Conservation (phyloP, 2,329 filamentous ascomycete species). For the Bipolaris sorokiniana region DNA sequence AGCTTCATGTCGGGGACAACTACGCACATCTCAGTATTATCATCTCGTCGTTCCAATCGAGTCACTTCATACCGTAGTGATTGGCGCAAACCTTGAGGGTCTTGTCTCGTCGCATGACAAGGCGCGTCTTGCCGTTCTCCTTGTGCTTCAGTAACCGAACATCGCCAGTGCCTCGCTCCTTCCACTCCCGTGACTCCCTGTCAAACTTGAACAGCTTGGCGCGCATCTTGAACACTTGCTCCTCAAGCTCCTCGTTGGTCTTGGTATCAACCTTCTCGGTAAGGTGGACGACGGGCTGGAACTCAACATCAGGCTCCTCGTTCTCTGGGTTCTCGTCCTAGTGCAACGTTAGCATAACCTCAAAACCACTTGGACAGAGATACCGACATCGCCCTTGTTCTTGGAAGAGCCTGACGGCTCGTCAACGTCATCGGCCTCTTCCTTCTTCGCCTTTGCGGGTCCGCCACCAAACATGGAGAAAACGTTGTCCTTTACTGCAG, state of each 20-base stretch:
- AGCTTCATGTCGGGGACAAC: slow-evolving; percentile 99
- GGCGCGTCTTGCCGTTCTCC: slow-evolving; percentile 95
- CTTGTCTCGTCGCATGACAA: slow-evolving; percentile 99
- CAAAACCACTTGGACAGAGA: neutral
- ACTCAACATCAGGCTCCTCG: slow-evolving; percentile 92
- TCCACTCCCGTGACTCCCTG: slow-evolving; percentile 92
- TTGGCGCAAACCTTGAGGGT: slow-evolving; percentile 99
- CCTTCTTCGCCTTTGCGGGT: slow-evolving; percentile 92
- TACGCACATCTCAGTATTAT: slow-evolving; percentile 49
- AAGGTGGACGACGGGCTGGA: slow-evolving; percentile 93
- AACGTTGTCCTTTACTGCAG: slow-evolving; percentile 64
- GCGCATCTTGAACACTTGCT: slow-evolving; percentile 99
- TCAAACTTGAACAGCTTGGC: slow-evolving; percentile 99
- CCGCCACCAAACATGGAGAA: slow-evolving; percentile 99
- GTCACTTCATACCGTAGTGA: slow-evolving; percentile 81
- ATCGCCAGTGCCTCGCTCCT: slow-evolving; percentile 97
- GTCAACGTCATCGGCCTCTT: slow-evolving; percentile 70
- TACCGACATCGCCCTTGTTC: slow-evolving; percentile 52
- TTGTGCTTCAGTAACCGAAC: slow-evolving; percentile 97
- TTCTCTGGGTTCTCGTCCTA: slow-evolving; percentile 80
- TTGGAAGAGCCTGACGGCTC: slow-evolving; percentile 86
- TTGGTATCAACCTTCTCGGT: slow-evolving; percentile 97
- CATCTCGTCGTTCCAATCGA: slow-evolving; percentile 5
- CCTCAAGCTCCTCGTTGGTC: slow-evolving; percentile 98
- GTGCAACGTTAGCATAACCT: slow-evolving; percentile 19